Evolutionary conservation across 2,329 filamentous ascomycete genomes (phyloP).

Genomic region (Aspergillus pseudoviridinutans): DNA sequence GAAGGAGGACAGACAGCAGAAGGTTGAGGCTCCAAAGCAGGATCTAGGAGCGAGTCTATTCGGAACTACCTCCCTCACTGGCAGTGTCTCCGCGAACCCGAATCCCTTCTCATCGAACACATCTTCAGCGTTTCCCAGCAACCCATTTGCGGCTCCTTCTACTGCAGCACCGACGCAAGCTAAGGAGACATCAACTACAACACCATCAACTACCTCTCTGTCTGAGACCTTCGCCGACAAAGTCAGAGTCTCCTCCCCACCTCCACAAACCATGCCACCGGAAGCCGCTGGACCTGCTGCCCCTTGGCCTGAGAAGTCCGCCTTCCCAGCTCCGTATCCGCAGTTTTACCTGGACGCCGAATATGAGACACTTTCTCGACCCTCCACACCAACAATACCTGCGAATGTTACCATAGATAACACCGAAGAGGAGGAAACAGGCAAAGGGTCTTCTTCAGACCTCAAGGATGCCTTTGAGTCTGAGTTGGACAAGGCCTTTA

Average conservation of each 20-base stretch:
- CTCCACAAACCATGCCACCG: slow-evolving; percentile 26
- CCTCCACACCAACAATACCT: slow-evolving; percentile 47
- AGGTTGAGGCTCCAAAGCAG: slow-evolving; percentile 23
- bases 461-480: slow-evolving; percentile 73
- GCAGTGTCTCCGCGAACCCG: slow-evolving; percentile 34
- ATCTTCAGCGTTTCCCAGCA: slow-evolving; percentile 37
- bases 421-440: slow-evolving; percentile 33
- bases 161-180: slow-evolving; percentile 23
- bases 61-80: slow-evolving; percentile 43
- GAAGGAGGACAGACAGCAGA: slow-evolving; percentile 4
- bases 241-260: slow-evolving; percentile 48
- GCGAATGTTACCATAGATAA: slow-evolving; percentile 44
- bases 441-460: slow-evolving; percentile 31
- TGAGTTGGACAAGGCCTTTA: slow-evolving; percentile 69
- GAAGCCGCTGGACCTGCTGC: slow-evolving; percentile 49
- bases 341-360: slow-evolving; percentile 83
- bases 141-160: slow-evolving; percentile 58
- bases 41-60: slow-evolving; percentile 60
- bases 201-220: slow-evolving; percentile 34
- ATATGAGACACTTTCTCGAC: slow-evolving; percentile 73
- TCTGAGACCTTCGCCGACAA: slow-evolving; percentile 70
- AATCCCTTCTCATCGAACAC: slow-evolving; percentile 53
- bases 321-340: slow-evolving; percentile 69
- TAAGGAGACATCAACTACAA: slow-evolving; percentile 32
- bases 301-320: slow-evolving; percentile 68